Evolutionary conservation across 257 asterid genomes (phyloP).

Genomic region (Hygrophila difformis): DNA sequence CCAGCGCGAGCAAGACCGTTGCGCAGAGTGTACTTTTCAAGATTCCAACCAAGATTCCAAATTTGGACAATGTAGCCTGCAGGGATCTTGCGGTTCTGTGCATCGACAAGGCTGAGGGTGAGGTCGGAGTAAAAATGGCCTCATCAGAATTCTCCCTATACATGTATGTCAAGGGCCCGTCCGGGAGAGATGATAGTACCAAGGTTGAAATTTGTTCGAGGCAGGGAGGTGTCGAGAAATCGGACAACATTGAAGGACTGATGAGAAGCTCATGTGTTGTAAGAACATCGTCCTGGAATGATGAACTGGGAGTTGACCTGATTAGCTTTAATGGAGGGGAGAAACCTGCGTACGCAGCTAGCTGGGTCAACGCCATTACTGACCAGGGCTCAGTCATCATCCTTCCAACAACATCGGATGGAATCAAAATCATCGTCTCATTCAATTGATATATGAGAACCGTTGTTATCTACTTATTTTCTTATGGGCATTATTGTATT

Average conservation of each 20-base stretch:
- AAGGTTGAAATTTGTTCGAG: conserved; percentile 28
- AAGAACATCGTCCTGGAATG: conserved; percentile 29
- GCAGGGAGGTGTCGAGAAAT: conserved; percentile 17
- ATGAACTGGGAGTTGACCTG: conserved; percentile 25
- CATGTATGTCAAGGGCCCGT: conserved; percentile 19
- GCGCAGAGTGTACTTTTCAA: conserved; percentile 27
- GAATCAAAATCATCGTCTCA: conserved; percentile 28
- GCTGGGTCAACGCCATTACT: conserved; percentile 42
- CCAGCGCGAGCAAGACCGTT: conserved; percentile 16
- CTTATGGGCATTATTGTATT: background rate
- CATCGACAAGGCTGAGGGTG: conserved; percentile 32
- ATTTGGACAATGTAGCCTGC: conserved; percentile 17
- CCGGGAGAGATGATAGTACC: conserved; percentile 15
- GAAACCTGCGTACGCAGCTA: conserved; percentile 30
- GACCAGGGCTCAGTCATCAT: conserved; percentile 48
- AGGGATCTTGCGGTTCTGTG: conserved; percentile 31
- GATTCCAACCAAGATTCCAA: conserved; percentile 7
- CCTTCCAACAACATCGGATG: conserved; percentile 22
- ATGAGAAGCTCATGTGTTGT: background rate
- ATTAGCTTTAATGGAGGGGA: conserved; percentile 35
- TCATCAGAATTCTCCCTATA: conserved; percentile 23
- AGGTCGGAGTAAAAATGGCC: conserved; percentile 19
- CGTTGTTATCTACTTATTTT: too few relatives aligned
- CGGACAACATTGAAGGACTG: conserved; percentile 4
- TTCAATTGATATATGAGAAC: conserved; percentile 13